Evolutionary conservation across 2,329 filamentous ascomycete species (phyloP).

Genomic region (Ceratocystis destructans): DNA sequence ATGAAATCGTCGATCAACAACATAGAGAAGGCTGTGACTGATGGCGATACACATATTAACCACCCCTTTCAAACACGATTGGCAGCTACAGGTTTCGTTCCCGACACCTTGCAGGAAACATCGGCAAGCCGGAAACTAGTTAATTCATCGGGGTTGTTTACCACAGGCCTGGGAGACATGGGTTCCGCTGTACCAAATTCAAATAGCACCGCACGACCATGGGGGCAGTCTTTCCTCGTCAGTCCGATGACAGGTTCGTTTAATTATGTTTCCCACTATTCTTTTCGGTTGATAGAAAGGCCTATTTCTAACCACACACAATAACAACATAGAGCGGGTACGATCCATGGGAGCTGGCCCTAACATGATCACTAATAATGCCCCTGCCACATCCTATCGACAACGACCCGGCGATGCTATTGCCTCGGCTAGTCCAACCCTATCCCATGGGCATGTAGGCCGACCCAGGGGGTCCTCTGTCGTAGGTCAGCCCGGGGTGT

Average conservation of each 20-base stretch:
- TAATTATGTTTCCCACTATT: background rate
- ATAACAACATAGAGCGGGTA: background rate
- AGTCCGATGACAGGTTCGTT: slow-evolving; percentile 1
- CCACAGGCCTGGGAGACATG: background rate
- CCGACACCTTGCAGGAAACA: background rate
- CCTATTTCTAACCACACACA: background rate
- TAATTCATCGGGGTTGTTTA: background rate
- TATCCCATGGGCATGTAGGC: background rate
- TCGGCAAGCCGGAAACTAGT: background rate
- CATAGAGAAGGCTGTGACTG: slow-evolving; percentile 40
- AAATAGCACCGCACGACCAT: background rate
- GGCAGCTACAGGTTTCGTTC: background rate
- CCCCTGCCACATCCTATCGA: slow-evolving; percentile 18
- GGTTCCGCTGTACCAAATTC: background rate
- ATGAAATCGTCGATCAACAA: slow-evolving; percentile 40
- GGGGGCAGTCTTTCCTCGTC: background rate
- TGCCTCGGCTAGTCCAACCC: background rate
- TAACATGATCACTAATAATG: slow-evolving; percentile 20
- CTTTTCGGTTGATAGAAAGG: background rate
- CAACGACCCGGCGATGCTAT: slow-evolving; percentile 9
- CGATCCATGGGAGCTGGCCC: slow-evolving; percentile 26
- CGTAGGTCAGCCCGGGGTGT: background rate
- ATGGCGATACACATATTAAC: slow-evolving; percentile 21
- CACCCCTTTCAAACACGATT: background rate
- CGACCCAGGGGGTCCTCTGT: slow-evolving; percentile 6